Conservation (phyloP, 495 filamentous ascomycete species). For the Tuber brumale region DNA sequence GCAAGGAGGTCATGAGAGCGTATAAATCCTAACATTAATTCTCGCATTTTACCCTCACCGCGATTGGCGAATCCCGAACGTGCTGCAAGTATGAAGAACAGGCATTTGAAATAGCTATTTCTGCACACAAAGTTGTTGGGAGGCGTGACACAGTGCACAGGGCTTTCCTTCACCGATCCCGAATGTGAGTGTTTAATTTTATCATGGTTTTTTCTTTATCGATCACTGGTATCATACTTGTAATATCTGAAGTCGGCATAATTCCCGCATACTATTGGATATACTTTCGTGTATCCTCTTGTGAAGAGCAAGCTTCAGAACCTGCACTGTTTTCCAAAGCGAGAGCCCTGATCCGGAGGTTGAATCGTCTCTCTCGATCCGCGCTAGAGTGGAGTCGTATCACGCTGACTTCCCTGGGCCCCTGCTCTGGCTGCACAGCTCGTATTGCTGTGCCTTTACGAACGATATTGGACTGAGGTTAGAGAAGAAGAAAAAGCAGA, state of each 20-base stretch:
- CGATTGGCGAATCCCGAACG: neutral
- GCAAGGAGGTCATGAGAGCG: neutral
- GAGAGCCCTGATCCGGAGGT: neutral
- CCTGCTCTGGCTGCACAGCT: neutral
- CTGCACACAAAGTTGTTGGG: neutral
- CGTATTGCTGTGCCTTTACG: neutral
- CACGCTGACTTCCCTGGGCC: neutral
- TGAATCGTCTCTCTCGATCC: neutral
- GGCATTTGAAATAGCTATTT: neutral
- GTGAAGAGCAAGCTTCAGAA: neutral
- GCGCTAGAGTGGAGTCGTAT: neutral
- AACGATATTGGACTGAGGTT: neutral
- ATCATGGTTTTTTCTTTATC: neutral
- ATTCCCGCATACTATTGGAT: neutral
- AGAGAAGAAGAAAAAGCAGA: neutral
- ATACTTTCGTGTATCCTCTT: fast-evolving
- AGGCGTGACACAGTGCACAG: neutral
- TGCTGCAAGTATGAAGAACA: neutral
- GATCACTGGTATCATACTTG: neutral
- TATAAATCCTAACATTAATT: neutral
- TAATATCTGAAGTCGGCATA: neutral
- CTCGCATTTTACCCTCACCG: neutral
- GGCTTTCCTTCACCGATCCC: neutral
- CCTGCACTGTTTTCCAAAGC: neutral
- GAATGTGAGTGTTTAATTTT: neutral